These are phyloP conservation scores for Phytopythium vexans DNA, from an alignment of 352 stramenopile genomes.

Conservation along the genomic window DNA sequence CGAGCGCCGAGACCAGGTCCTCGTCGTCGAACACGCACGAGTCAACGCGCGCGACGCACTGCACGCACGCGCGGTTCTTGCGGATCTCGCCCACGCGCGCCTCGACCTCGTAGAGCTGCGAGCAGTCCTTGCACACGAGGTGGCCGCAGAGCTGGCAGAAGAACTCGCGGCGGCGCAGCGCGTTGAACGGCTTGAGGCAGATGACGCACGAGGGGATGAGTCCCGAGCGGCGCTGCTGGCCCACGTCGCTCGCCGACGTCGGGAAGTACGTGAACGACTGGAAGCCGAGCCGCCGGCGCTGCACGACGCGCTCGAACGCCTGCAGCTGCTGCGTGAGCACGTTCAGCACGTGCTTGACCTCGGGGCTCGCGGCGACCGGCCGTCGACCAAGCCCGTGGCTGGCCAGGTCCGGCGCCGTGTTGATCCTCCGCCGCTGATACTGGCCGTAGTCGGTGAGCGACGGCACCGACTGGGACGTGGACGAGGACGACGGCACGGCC, in stretches of 20 bases:
- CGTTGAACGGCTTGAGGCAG: slow-evolving; percentile 37
- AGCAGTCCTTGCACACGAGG: slow-evolving; percentile 40
- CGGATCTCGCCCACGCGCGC: slow-evolving; percentile 28
- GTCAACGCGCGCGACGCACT: slow-evolving; percentile 43
- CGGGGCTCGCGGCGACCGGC: slow-evolving; percentile 39
- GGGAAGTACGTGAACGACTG: slow-evolving; percentile 68
- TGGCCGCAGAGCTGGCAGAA: slow-evolving; percentile 51
- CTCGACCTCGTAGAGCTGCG: slow-evolving; percentile 40
- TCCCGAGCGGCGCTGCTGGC: slow-evolving; percentile 23
- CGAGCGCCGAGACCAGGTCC: slow-evolving; percentile 30
- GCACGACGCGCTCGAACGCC: slow-evolving; percentile 55
- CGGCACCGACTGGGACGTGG: slow-evolving; percentile 12
- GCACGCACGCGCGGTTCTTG: slow-evolving; percentile 37
- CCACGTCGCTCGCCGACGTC: slow-evolving; percentile 14
- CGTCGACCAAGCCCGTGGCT: slow-evolving; percentile 20
- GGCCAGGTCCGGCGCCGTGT: slow-evolving; percentile 23
- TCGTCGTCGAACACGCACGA: slow-evolving; percentile 46
- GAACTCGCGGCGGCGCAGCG: slow-evolving; percentile 35
- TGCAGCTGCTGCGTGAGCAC: slow-evolving; percentile 43
- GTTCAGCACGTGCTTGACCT: slow-evolving; percentile 37
- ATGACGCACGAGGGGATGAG: slow-evolving; percentile 14
- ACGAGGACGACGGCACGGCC: slow-evolving; percentile 23
- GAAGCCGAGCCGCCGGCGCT: slow-evolving; percentile 61
- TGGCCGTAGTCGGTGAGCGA: slow-evolving; percentile 28
- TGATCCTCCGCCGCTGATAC: slow-evolving; percentile 11